These are phyloP conservation scores for Triticum monococcum DNA, from an alignment of 176 grass and related monocot genomes.

Conservation along the genomic window DNA sequence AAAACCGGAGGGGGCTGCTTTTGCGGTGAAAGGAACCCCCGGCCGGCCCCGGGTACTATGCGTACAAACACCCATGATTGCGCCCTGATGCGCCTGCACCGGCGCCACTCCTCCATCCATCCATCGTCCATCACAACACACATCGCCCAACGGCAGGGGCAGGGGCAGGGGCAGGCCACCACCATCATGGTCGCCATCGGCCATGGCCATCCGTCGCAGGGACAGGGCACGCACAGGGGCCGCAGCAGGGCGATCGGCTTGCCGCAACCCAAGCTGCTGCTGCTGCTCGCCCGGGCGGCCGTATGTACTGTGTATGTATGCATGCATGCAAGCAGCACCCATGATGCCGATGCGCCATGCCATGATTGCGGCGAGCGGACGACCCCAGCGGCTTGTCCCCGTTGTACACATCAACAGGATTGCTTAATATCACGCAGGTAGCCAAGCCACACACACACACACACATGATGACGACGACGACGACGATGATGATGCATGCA, in stretches of 20 bases:
- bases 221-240: neutral
- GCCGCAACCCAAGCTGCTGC: neutral
- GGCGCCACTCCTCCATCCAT: neutral
- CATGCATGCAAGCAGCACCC: neutral
- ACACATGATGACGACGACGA: neutral
- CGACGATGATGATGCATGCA: neutral
- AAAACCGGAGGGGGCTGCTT: neutral
- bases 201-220: neutral
- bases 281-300: neutral
- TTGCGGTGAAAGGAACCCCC: conserved; percentile 20
- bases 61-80: conserved; percentile 44
- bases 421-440: conserved; percentile 52
- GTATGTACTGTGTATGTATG: conserved; percentile 17
- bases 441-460: neutral
- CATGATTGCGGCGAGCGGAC: conserved; percentile 42
- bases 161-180: conserved; percentile 34
- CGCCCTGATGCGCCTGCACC: conserved; percentile 26
- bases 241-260: neutral
- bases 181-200: conserved; percentile 16
- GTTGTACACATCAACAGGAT: conserved; percentile 38
- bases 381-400: conserved; percentile 28
- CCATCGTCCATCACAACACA: neutral
- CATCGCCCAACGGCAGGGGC: conserved; percentile 35
- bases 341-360: conserved; percentile 6
- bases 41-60: neutral